These are phyloP conservation scores for Tephrocybe sp. DNA, from an alignment of 768 basidiomycete genomes.

Conservation along the genomic window DNA sequence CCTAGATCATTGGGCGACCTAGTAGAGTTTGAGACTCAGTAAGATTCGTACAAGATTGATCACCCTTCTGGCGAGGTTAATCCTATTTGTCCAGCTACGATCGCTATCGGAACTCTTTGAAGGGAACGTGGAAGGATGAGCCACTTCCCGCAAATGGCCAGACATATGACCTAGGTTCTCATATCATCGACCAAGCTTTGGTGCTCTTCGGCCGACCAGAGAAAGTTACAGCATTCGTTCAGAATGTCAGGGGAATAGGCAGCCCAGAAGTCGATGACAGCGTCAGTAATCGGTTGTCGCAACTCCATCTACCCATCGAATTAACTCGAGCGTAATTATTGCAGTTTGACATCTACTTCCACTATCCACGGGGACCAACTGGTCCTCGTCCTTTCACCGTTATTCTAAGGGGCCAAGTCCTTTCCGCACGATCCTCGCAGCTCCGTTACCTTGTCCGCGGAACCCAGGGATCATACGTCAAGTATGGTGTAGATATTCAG, in stretches of 20 bases:
- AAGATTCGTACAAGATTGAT: conserved; percentile 18
- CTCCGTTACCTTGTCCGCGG: conserved; percentile 73
- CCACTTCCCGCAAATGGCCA: conserved; percentile 59
- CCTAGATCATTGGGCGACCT: conserved; percentile 57
- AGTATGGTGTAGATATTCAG: conserved; percentile 76
- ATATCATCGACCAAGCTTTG: conserved; percentile 78
- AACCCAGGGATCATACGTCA: conserved; percentile 66
- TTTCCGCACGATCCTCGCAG: conserved; percentile 66
- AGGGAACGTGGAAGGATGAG: conserved; percentile 80
- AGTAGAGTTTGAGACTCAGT: conserved; percentile 77
- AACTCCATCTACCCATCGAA: background rate
- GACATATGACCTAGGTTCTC: conserved; percentile 77
- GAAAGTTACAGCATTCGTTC: conserved; percentile 63
- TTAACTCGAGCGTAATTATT: background rate
- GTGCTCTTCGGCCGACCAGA: conserved; percentile 73
- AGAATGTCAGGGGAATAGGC: conserved; percentile 68
- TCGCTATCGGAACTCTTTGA: conserved; percentile 62
- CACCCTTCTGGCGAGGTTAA: background rate
- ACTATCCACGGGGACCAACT: conserved; percentile 39
- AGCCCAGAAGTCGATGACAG: conserved; percentile 63
- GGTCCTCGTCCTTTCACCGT: conserved; percentile 58
- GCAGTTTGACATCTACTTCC: conserved; percentile 53
- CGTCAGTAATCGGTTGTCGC: conserved; percentile 34
- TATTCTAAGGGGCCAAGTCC: conserved; percentile 64
- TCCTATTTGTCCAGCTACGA: conserved; percentile 51